These are phyloP conservation scores for Fusarium subtropicale DNA, from an alignment of 2,329 filamentous ascomycete species.

Conservation along the genomic window DNA sequence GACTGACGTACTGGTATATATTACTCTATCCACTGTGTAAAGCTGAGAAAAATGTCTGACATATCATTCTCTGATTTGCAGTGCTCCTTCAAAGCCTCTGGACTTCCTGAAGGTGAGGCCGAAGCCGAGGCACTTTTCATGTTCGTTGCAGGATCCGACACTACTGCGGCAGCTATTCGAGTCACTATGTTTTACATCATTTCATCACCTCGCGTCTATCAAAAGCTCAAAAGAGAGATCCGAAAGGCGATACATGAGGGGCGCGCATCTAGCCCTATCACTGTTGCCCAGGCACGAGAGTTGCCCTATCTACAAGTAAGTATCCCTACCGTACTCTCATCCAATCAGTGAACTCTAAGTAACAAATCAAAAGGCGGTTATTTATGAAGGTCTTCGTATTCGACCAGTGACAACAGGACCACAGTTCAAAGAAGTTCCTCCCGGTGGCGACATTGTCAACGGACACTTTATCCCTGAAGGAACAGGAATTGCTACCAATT, in stretches of 20 bases:
- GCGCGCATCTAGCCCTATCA: not conserved
- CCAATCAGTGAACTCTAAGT: accelerated
- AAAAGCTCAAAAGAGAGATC: constrained; percentile 10
- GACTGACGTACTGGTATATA: not conserved
- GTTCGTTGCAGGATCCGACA: constrained; percentile 12
- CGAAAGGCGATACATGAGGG: not conserved
- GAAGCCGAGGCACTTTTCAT: not conserved
- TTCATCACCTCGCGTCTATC: not conserved
- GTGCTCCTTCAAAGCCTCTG: constrained; percentile 7
- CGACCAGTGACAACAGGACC: not conserved
- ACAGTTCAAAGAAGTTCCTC: not conserved
- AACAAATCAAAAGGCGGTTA: too few species aligned
- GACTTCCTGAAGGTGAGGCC: not conserved
- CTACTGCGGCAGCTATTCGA: not conserved
- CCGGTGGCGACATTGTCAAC: not conserved
- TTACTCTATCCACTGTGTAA: accelerated
- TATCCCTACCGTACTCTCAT: accelerated
- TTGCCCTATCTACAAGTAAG: not conserved
- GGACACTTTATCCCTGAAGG: not conserved
- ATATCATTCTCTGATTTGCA: accelerated
- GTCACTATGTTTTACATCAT: constrained; percentile 4
- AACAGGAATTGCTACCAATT: constrained; percentile 1
- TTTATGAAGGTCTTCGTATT: constrained; percentile 8
- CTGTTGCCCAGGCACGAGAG: not conserved
- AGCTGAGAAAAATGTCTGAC: accelerated